A percentile compares a stretch with the other conserved stretches of the same genome.
Evolutionary conservation across 202 grass and related monocot genomes (phyloP).

Genomic region (Musa balbisiana): DNA sequence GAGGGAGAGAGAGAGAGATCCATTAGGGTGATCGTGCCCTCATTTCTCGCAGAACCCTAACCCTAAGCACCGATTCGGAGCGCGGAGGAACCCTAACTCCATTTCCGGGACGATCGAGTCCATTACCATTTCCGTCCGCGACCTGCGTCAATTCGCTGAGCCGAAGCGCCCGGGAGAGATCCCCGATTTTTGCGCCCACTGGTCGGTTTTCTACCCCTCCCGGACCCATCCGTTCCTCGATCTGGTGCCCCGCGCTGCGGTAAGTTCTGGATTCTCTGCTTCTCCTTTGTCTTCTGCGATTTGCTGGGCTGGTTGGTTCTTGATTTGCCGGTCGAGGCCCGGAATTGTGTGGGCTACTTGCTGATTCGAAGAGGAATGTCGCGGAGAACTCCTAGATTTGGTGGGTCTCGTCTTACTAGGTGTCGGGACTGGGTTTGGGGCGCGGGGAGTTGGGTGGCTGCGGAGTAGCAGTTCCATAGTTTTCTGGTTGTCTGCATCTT

Average conservation of each 20-base stretch:
- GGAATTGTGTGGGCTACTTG: too few species aligned
- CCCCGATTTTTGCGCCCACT: neutral
- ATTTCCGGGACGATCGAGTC: conserved; percentile 18
- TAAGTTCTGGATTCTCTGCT: neutral
- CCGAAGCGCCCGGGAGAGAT: neutral
- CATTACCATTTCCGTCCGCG: conserved; percentile 21
- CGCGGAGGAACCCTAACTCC: conserved; percentile 63
- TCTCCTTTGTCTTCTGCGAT: too few species aligned
- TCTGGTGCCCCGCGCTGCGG: neutral
- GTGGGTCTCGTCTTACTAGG: neutral
- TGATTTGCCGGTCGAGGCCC: neutral
- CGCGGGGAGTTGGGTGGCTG: neutral
- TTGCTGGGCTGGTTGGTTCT: too few species aligned
- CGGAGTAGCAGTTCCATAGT: neutral
- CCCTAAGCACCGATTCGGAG: neutral
- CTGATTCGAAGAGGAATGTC: neutral
- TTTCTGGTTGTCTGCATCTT: neutral
- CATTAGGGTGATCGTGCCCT: neutral
- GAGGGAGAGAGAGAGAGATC: too few species aligned
- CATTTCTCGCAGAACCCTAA: conserved; percentile 2
- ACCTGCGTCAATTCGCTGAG: neutral
- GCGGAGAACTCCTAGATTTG: neutral
- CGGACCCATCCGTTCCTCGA: neutral
- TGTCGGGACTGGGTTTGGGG: neutral
- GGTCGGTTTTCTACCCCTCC: neutral